Evolutionary conservation across 2,329 filamentous ascomycete species (phyloP).

Genomic region (Didymella arachidicola): DNA sequence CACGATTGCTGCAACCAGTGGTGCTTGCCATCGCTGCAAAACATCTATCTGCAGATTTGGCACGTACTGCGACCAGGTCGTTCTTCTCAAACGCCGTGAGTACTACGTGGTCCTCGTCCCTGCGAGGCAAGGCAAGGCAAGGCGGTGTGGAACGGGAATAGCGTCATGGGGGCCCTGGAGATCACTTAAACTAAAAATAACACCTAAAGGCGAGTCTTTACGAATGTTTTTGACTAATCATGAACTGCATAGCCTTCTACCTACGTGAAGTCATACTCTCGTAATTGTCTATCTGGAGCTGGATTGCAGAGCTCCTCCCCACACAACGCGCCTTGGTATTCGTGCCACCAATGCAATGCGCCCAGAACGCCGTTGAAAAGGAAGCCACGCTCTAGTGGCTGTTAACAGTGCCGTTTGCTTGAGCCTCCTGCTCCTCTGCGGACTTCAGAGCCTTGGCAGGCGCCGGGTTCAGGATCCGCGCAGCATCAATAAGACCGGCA

Average conservation of each 20-base stretch:
- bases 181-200: slow-evolving; percentile 41
- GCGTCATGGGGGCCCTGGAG: slow-evolving; percentile 20
- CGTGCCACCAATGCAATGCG: slow-evolving; percentile 14
- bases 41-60: no score
- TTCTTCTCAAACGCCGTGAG: not conserved
- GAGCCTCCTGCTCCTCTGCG: slow-evolving; percentile 34
- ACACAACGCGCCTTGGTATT: slow-evolving; percentile 5
- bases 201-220: slow-evolving; percentile 1
- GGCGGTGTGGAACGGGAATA: slow-evolving; percentile 18
- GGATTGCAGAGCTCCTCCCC: slow-evolving; percentile 13
- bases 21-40: not conserved
- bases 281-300: slow-evolving; percentile 16
- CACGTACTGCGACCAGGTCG: not conserved
- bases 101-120: slow-evolving; percentile 1
- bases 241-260: slow-evolving; percentile 11
- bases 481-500: slow-evolving; percentile 79
- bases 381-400: slow-evolving; percentile 23
- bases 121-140: not conserved
- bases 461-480: slow-evolving; percentile 73
- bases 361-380: slow-evolving; percentile 12
- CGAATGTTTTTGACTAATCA: slow-evolving; percentile 12
- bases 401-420: slow-evolving; percentile 24
- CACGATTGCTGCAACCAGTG: not conserved
- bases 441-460: slow-evolving; percentile 55
- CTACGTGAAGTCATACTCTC: slow-evolving; percentile 6